Evolutionary conservation across 805 yeast genomes (phyloP), one percentile per base, ranked within the genome.

Genomic region (Teunomyces barrocoloradensis): DNA sequence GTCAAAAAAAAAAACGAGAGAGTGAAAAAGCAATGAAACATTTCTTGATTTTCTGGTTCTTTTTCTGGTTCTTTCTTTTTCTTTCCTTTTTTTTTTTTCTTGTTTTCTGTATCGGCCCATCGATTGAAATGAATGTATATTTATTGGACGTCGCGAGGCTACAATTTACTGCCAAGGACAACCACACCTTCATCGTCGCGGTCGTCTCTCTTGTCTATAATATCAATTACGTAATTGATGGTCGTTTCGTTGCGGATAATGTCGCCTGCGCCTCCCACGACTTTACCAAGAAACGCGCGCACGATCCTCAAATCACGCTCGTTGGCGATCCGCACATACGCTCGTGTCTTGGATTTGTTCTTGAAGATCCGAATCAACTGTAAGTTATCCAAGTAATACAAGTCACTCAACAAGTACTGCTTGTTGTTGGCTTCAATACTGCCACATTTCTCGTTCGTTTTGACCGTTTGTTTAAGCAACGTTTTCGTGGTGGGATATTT

Each of bases 261-360:
- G 11, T 43, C 29, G 12, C 49, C 44, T 13, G 46, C 43, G 18
- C 40, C 32, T 7, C 40, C 44, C 7, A 60, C 43, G n/a, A 65
- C 46, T 23, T 52, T 50, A 13, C 48, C 44, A 50, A 67, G 54
- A 43, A 68, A 69, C 27, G 45, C 47, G 25, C 49, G 45, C 21
- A 66, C 52, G 12, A 63, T 48, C 5, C 49, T 45, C 42, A 73
- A 57, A 53, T 71, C 73, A 21, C 55, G 53, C 1, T 46, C 47
- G 48, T 65, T 64, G 43, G 49, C 54, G 20, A 70, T 59, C 36
- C 61, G 57, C 20, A 73, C 76, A 52, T 58, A 71, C 6, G 77
- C 75, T 44, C 61, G 60, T 5, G 75, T 71, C 50, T 66, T 69
- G 6, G 73, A 58, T 56, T 71, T 70, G 54, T 73, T 72, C 55